Conservation (phyloP, 2,329 filamentous ascomycete genomes). For the Teratosphaeriaceae sp. region DNA sequence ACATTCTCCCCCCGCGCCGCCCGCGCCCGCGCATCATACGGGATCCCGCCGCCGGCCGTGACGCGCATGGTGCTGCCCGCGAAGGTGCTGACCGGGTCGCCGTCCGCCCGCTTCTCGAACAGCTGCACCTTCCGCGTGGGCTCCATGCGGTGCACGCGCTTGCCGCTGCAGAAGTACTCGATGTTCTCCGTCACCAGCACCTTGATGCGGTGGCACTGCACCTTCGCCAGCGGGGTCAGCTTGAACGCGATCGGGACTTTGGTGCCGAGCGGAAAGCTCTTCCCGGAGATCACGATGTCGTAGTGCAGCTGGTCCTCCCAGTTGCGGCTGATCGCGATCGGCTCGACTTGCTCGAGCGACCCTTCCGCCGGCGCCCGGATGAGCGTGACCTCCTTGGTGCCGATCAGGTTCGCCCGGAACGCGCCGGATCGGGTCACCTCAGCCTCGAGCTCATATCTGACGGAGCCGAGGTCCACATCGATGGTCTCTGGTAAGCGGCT, state of each 20-base stretch:
- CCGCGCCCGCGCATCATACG: conserved; percentile 53
- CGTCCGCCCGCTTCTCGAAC: conserved; percentile 82
- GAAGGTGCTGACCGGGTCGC: conserved; percentile 65
- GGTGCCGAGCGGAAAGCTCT: conserved; percentile 83
- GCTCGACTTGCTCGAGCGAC: conserved; percentile 84
- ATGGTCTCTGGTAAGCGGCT: conserved; percentile 76
- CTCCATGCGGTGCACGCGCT: conserved; percentile 77
- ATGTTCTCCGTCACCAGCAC: conserved; percentile 86
- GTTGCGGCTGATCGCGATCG: conserved; percentile 85
- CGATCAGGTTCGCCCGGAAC: conserved; percentile 82
- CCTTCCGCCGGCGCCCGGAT: conserved; percentile 82
- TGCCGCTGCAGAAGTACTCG: conserved; percentile 84
- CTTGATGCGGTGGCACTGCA: conserved; percentile 87
- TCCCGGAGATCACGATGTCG: conserved; percentile 92
- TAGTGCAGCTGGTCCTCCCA: conserved; percentile 97
- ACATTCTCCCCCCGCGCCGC: conserved; percentile 52
- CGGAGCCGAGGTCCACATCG: conserved; percentile 75
- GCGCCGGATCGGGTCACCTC: conserved; percentile 79
- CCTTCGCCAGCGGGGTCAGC: conserved; percentile 84
- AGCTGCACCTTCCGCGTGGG: conserved; percentile 76
- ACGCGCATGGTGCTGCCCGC: conserved; percentile 70
- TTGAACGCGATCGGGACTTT: conserved; percentile 93
- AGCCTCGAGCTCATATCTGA: conserved; percentile 83
- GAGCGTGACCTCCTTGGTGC: conserved; percentile 72
- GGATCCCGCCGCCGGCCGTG: conserved; percentile 72